Percentiles rank a stretch among this genome's conserved stretches.
These are phyloP conservation scores for Citeromyces matritensis DNA, from an alignment of 805 yeast species.

Conservation along the genomic window DNA sequence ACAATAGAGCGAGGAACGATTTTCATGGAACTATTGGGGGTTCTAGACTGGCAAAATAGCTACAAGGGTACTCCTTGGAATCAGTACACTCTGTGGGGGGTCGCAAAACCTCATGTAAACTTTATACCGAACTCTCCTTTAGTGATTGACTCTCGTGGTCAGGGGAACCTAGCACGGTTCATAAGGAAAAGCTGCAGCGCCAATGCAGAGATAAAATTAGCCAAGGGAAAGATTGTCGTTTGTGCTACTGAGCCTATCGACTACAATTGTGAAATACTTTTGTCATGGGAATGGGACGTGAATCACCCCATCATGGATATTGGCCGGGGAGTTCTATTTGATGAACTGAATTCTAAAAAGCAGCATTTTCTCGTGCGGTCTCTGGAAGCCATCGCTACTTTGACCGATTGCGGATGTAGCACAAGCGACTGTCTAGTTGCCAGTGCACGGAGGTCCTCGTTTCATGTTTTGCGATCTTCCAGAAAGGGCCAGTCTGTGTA, in stretches of 20 bases:
- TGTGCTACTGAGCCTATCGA: slow-evolving; percentile 40
- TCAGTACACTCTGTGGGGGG: slow-evolving; percentile 66
- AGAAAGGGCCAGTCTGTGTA: slow-evolving; percentile 16
- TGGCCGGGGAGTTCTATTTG: slow-evolving; percentile 30
- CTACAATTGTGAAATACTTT: slow-evolving; percentile 56
- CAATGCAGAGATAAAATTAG: slow-evolving; percentile 49
- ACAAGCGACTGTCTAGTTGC: no score
- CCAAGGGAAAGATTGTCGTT: slow-evolving; percentile 35
- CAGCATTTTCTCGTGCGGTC: slow-evolving; percentile 43
- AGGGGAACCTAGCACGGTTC: slow-evolving; percentile 66
- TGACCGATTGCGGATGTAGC: slow-evolving; percentile 27
- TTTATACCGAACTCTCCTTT: slow-evolving; percentile 45
- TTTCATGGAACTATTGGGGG: slow-evolving; percentile 58
- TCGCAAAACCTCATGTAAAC: slow-evolving; percentile 42
- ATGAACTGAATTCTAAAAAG: slow-evolving; percentile 34
- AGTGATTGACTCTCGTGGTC: slow-evolving; percentile 65
- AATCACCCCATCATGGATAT: slow-evolving; percentile 58
- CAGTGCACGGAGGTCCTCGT: slow-evolving; percentile 47
- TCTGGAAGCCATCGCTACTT: slow-evolving; percentile 38
- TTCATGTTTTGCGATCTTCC: slow-evolving; percentile 43
- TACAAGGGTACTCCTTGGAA: slow-evolving; percentile 55
- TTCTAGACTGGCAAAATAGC: slow-evolving; percentile 45
- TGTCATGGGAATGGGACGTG: slow-evolving; percentile 84
- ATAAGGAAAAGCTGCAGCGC: slow-evolving; percentile 65
- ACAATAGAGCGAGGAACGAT: slow-evolving; percentile 28